Evolutionary conservation across 495 filamentous ascomycete genomes (phyloP), one percentile per base, ranked within the genome.

Genomic region (Ramalina intermedia): DNA sequence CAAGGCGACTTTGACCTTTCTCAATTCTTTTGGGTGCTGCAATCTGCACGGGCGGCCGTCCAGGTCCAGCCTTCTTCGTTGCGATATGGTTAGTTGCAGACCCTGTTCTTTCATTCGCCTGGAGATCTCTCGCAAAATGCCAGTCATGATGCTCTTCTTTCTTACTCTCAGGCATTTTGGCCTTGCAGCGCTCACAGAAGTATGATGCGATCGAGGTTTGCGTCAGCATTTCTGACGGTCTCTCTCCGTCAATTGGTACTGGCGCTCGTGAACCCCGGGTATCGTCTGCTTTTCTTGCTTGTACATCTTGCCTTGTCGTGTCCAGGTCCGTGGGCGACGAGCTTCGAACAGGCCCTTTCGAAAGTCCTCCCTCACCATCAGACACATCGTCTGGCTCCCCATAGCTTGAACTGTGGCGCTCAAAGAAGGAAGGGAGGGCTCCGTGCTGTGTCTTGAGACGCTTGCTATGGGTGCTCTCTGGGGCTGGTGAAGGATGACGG

Each of bases 41-140:
- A 2, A 17, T 41, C 18, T 13, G 23, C n/a, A 12, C n/a, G 8
- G 41, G 3, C 17, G 21, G 43, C 3, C 38, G 24, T 43, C 16
- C 33, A 48, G 27, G 35, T 17, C 24, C 46, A 23, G 36, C 18
- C n/a, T 39, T 47, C 29, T 44, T 54, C 0, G 27, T 27, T 3
- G 44, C 13, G n/a, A 1, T 51, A 29, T 41, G 52, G 13, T 46
- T 43, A 7, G 46, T 56, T 26, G 53, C 49, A 20, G 41, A 48
- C 20, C 37, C 49, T 26, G 53, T 47, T 39, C 27, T 66, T 41
- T 78, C 73, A 52, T 87, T 72, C 6, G 77, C 73, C 54, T 82
- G 82, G 24, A 96, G 72, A 55, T 85, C 80, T 68, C 84, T 87
- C 37, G 91, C 91, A 64, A 95, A 86, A 68, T 98, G 91, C 85